A percentile compares a stretch with the other conserved stretches of the same genome.
phyloP scores from a whole-genome alignment of 106 monocot genomes.

The Xerophyta viscosa region DNA sequence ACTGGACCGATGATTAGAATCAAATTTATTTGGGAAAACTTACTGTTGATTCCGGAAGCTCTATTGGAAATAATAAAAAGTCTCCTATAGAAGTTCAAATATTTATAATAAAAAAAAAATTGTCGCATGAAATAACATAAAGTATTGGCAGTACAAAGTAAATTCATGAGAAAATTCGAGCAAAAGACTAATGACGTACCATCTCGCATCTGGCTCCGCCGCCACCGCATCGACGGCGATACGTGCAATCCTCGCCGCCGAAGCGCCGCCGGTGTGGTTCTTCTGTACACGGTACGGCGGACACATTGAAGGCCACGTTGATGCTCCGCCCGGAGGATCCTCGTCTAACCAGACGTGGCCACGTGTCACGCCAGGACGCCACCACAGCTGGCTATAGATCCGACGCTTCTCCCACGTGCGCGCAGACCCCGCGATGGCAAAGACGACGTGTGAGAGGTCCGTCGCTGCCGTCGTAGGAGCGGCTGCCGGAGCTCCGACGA shows the following conservation, averaged over 20 bases:
- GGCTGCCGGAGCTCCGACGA: background rate
- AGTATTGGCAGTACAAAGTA: no score
- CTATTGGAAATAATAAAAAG: no score
- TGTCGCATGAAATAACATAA: no score
- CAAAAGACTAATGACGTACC: no score
- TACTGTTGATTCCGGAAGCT: no score
- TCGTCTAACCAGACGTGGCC: conserved; percentile 73
- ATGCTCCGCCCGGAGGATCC: conserved; percentile 8
- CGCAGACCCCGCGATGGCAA: conserved; percentile 62
- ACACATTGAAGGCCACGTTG: conserved; percentile 15
- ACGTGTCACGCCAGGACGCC: conserved; percentile 30
- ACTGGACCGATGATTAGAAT: no score
- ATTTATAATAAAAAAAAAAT: no score
- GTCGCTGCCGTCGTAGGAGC: conserved; percentile 8
- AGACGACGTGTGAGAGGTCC: conserved; percentile 59
- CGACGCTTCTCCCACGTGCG: conserved; percentile 43
- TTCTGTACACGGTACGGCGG: conserved; percentile 54
- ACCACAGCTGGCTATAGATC: conserved; percentile 69
- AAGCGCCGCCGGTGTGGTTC: conserved; percentile 28
- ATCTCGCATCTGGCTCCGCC: conserved; percentile 8
- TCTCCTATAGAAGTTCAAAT: no score
- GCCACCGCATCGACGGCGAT: conserved; percentile 47
- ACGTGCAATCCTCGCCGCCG: conserved; percentile 50
- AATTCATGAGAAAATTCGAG: no score
- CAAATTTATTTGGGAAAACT: no score